Evolutionary conservation across 2,329 filamentous ascomycete species (phyloP).

Genomic region (Coleophoma cylindrospora): DNA sequence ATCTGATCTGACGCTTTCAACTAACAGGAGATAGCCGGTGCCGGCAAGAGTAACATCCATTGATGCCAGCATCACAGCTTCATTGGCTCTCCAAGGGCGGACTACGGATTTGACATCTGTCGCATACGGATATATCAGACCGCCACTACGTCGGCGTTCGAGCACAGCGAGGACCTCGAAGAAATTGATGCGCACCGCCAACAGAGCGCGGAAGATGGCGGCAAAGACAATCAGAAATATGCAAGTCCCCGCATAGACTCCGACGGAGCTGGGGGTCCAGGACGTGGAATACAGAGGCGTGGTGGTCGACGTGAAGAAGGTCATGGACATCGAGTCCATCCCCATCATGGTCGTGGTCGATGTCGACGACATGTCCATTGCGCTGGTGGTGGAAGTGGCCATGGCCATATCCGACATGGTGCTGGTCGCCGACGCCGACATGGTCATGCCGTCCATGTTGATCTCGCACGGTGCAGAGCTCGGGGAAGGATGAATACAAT

Average conservation of each 20-base stretch:
- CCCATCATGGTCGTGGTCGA: slow-evolving; percentile 2
- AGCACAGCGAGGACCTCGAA: slow-evolving; percentile 4
- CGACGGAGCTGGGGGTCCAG: slow-evolving; percentile 67
- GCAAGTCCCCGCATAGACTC: slow-evolving; percentile 78
- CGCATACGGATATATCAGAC: slow-evolving; percentile 1
- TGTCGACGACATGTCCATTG: slow-evolving; percentile 1
- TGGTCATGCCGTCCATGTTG: background rate
- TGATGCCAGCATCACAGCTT: slow-evolving; percentile 68
- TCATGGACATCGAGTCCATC: slow-evolving; percentile 37
- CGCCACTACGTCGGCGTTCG: slow-evolving; percentile 2
- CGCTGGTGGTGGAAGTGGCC: slow-evolving; percentile 1
- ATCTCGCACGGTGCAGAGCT: background rate
- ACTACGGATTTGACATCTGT: background rate
- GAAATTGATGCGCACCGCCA: slow-evolving; percentile 53
- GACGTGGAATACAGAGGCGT: slow-evolving; percentile 58
- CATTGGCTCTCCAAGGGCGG: slow-evolving; percentile 62
- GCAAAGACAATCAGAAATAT: slow-evolving; percentile 80
- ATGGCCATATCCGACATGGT: slow-evolving; percentile 1
- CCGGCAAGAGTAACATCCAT: slow-evolving; percentile 65
- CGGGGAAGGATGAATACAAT: background rate
- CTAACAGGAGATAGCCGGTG: slow-evolving; percentile 78
- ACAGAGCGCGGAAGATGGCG: slow-evolving; percentile 59
- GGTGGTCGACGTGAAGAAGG: slow-evolving; percentile 55
- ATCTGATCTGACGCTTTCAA: slow-evolving; percentile 18
- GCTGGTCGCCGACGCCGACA: background rate